Evolutionary conservation across 2,329 filamentous ascomycete species (phyloP).

Genomic region (Podosphaera xanthii): DNA sequence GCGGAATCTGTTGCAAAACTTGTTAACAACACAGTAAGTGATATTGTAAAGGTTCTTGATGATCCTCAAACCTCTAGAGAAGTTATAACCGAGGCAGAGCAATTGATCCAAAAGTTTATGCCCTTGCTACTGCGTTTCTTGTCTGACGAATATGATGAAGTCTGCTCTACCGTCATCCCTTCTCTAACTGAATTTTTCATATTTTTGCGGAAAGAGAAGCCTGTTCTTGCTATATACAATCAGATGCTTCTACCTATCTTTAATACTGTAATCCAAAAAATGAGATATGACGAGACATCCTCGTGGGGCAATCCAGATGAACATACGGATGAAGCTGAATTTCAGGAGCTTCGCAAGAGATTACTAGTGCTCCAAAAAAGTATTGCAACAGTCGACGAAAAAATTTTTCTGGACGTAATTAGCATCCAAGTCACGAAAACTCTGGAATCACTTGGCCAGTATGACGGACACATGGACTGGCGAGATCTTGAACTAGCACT

Average conservation of each 20-base stretch:
- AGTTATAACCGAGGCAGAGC: conserved; percentile 52
- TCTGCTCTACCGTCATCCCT: conserved; percentile 87
- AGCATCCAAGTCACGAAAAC: conserved; percentile 74
- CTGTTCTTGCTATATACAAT: conserved; percentile 52
- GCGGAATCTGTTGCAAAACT: conserved; percentile 89
- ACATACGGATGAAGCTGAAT: conserved; percentile 90
- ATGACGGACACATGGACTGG: conserved; percentile 65
- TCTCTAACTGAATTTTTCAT: conserved; percentile 81
- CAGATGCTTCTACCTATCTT: conserved; percentile 70
- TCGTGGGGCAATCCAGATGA: conserved; percentile 87
- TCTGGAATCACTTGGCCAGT: conserved; percentile 57
- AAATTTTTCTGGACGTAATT: conserved; percentile 68
- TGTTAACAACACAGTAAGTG: conserved; percentile 70
- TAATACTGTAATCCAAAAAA: conserved; percentile 81
- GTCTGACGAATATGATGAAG: conserved; percentile 91
- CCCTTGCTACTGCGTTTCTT: conserved; percentile 84
- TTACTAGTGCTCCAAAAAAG: conserved; percentile 82
- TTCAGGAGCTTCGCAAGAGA: conserved; percentile 78
- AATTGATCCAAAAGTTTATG: conserved; percentile 61
- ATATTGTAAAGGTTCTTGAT: conserved; percentile 73
- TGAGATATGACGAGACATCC: conserved; percentile 91
- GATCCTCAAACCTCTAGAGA: conserved; percentile 35
- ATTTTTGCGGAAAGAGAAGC: conserved; percentile 61
- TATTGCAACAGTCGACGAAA: conserved; percentile 71
- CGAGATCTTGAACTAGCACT: conserved; percentile 82